Conservation (phyloP, 768 basidiomycete genomes). For the Leccinum subgranulosum region DNA sequence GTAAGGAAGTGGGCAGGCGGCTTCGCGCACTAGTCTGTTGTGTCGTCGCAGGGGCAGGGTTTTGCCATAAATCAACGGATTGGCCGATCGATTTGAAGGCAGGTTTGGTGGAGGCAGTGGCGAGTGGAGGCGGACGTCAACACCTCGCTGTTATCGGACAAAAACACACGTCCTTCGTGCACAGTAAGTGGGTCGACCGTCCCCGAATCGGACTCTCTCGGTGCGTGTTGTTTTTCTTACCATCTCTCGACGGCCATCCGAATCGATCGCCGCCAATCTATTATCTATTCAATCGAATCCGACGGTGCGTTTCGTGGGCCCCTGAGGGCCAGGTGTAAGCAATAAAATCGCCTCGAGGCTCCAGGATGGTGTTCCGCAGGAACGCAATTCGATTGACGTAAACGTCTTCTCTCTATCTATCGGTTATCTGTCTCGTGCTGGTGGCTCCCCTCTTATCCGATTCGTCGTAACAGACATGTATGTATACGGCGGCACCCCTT, state of each 20-base stretch:
- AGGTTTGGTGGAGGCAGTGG: background rate
- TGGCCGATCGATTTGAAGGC: background rate
- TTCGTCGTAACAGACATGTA: background rate
- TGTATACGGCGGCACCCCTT: background rate
- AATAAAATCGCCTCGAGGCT: conserved; percentile 12
- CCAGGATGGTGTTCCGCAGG: conserved; percentile 4
- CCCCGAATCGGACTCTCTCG: background rate
- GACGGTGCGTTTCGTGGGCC: conserved; percentile 2
- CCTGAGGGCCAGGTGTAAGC: conserved; percentile 5
- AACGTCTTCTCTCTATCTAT: conserved; percentile 7
- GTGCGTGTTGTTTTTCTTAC: background rate
- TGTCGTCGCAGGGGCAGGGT: background rate
- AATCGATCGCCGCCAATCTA: conserved; percentile 1
- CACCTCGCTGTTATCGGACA: background rate
- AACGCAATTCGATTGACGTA: conserved; percentile 8
- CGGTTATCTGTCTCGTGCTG: background rate
- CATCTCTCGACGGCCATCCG: conserved; percentile 3
- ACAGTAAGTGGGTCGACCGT: background rate
- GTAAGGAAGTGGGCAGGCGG: background rate
- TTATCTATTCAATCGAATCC: background rate
- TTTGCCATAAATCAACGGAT: background rate
- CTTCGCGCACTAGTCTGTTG: background rate
- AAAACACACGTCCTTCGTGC: background rate
- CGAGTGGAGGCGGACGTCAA: background rate
- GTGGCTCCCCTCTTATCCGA: background rate